Evolutionary conservation across 306 rosid species (phyloP), one percentile per base, ranked within the genome.

Genomic region (Ormosia semicastrata): DNA sequence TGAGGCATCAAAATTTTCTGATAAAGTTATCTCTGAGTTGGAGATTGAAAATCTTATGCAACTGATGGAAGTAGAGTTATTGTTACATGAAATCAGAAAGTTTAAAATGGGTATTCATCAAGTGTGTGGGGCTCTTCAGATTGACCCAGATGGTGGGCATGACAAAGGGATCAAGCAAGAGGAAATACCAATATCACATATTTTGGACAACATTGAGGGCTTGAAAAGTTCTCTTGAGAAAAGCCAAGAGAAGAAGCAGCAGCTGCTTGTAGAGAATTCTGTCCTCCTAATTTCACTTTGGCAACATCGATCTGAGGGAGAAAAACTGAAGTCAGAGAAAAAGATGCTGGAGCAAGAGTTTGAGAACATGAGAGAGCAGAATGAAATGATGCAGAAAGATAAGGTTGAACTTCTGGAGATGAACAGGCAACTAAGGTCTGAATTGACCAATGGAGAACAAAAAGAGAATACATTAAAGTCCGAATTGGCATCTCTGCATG

Each of bases 31-130:
- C 84, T 83, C 93, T 11, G 99, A 96, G 88, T 85, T 96, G 94
- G 99, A 96, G 87, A 77, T 80, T 54, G 99, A 96, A 87, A 96
- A 94, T 79, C 97, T 96, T 54, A 94, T 89, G 92, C 97, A 94
- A 53, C 98, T 94, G 85, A 89, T 91, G 81, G 99, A 96, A 86
- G 76, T 87, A 37, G 95, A 96, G 80, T 92, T 82, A 85, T 81
- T 96, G 87, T 79, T 92, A 6, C 89, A 89, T 72, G 98, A 96
- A 86, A 88, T 96, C 13, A 87, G 90, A 80, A 96, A 91, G 86
- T 78, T 89, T 77, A 88, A 90, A 76, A 54, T 84, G 75, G 95
- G 92, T 43, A 59, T 96, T 71, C 87, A 75, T 76, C 85, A 88
- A 83, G 91, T 94, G 79, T 87, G 88, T 43, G 83, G 78, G 57